Conservation (phyloP, 2,329 filamentous ascomycete genomes). For the Phialocephala sp. region DNA sequence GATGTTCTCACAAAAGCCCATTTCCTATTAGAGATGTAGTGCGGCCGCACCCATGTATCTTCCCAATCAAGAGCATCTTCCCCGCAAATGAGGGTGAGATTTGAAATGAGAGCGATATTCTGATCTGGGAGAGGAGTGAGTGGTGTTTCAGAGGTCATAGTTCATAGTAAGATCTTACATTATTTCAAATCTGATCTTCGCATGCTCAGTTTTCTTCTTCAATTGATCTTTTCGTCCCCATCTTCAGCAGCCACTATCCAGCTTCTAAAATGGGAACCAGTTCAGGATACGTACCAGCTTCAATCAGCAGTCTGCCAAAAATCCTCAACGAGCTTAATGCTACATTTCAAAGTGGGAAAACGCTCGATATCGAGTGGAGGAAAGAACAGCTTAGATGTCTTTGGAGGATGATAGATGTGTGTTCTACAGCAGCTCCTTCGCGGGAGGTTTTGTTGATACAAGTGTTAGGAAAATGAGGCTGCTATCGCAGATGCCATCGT, state of each 20-base stretch:
- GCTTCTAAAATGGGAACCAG: neutral
- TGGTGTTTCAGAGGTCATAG: neutral
- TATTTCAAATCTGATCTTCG: neutral
- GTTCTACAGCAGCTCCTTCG: neutral
- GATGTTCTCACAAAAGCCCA: neutral
- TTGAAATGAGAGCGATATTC: neutral
- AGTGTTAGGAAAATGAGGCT: neutral
- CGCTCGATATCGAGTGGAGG: neutral
- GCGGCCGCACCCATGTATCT: neutral
- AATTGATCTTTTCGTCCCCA: neutral
- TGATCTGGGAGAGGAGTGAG: neutral
- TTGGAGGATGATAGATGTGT: conserved; percentile 1
- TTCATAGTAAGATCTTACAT: too few relatives aligned
- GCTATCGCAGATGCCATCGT: neutral
- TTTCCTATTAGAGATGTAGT: neutral
- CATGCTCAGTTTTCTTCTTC: too few relatives aligned
- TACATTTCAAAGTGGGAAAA: neutral
- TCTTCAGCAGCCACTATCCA: neutral
- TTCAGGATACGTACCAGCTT: neutral
- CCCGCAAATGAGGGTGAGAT: neutral
- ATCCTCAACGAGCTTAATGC: neutral
- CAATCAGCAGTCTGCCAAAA: neutral
- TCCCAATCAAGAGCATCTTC: neutral
- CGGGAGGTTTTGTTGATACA: neutral
- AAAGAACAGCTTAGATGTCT: conserved; percentile 1